Conservation (phyloP, 2,329 filamentous ascomycete species). For the Orbilia ellipsospora region DNA sequence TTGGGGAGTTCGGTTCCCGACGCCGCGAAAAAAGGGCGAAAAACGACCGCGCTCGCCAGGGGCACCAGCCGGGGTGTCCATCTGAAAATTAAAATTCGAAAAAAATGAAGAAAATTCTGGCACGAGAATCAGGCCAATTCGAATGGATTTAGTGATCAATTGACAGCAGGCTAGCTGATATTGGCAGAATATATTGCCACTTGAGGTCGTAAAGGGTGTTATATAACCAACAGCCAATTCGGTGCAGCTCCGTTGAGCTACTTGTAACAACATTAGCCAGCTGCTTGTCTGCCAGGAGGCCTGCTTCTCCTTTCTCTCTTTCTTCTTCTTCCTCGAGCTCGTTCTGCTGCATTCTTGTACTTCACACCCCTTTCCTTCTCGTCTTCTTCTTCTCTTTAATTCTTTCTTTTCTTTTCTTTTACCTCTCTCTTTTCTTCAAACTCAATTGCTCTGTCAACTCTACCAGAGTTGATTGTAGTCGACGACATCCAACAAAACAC, state of each 20-base stretch:
- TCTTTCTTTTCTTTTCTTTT: constrained; percentile 10
- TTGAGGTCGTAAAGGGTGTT: neutral
- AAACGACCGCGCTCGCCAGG: neutral
- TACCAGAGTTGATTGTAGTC: neutral
- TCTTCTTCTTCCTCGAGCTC: constrained; percentile 2
- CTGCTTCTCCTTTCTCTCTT: constrained; percentile 13
- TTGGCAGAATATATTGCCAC: neutral
- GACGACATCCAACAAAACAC: no score
- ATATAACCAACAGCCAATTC: constrained; percentile 6
- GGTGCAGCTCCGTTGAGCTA: constrained; percentile 2
- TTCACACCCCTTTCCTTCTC: constrained; percentile 3
- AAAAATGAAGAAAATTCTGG: neutral
- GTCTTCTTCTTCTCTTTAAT: constrained; percentile 12
- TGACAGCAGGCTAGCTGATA: neutral
- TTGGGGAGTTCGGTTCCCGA: constrained; percentile 50
- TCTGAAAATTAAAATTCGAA: no score
- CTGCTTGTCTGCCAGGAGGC: neutral
- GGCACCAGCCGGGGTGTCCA: no score
- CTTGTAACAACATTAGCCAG: constrained; percentile 1
- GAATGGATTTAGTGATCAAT: no score
- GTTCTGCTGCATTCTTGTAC: neutral
- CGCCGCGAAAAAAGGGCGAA: constrained; percentile 16
- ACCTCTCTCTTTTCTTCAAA: constrained; percentile 6
- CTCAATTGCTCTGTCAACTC: neutral
- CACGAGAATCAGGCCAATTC: constrained; percentile 19